Evolutionary conservation across 192 early-diverging fungal species (phyloP).

Genomic region (Phycomyces blakesleeanus): DNA sequence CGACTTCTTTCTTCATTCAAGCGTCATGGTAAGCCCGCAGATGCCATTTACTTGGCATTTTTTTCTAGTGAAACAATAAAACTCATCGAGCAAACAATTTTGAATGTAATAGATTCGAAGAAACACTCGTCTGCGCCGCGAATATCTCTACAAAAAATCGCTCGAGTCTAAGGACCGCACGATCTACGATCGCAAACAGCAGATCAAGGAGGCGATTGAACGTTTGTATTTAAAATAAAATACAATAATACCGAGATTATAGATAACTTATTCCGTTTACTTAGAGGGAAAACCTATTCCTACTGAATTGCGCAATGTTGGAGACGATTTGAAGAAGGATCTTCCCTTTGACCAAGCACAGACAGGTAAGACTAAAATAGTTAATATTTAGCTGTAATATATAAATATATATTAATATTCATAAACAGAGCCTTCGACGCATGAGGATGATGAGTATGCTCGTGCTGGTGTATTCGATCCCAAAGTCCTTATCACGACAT

Average conservation of each 20-base stretch:
- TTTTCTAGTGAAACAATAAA: not conserved
- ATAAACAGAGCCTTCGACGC: slow-evolving; percentile 57
- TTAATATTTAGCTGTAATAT: not conserved
- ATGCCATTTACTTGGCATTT: not conserved
- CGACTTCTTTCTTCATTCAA: not conserved
- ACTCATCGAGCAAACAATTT: not conserved
- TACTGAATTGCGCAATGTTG: slow-evolving; percentile 80
- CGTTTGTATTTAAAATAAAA: slow-evolving; percentile 35
- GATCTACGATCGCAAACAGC: slow-evolving; percentile 92
- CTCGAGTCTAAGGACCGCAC: slow-evolving; percentile 89
- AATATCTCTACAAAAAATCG: slow-evolving; percentile 97
- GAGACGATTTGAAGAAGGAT: slow-evolving; percentile 67
- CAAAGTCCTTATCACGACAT: slow-evolving; percentile 96
- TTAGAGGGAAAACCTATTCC: slow-evolving; percentile 86
- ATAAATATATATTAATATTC: not conserved
- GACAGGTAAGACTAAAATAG: slow-evolving; percentile 41
- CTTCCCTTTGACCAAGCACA: slow-evolving; percentile 89
- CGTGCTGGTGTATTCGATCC: slow-evolving; percentile 90
- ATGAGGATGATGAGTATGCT: slow-evolving; percentile 97
- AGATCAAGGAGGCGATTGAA: slow-evolving; percentile 87
- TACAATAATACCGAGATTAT: not conserved
- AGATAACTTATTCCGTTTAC: not conserved
- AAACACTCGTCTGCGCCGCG: slow-evolving; percentile 83
- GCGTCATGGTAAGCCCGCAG: not conserved
- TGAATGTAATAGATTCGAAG: slow-evolving; percentile 61